A percentile compares a stretch with the other conserved stretches of the same genome.
Conservation (phyloP, 371 early-diverging fungal species). For the Actinomucor elegans region DNA sequence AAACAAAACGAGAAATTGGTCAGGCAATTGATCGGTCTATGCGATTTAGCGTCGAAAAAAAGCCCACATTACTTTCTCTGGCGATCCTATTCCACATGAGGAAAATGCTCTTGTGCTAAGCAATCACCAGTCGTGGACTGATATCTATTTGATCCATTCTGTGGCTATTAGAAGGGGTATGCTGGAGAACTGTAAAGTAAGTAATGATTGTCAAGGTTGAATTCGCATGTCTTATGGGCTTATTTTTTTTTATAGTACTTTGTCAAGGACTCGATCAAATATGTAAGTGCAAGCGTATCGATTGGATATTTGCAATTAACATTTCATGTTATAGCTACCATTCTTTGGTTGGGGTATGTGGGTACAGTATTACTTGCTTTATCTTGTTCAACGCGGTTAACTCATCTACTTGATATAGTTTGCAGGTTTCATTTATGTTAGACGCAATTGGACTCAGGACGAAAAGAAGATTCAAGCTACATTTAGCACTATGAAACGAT, state of each 20-base stretch:
- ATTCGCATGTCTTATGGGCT: too few relatives aligned
- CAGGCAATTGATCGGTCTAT: too few relatives aligned
- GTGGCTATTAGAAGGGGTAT: conserved; percentile 63
- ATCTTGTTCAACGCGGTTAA: background rate
- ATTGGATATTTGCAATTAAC: background rate
- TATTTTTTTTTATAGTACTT: conserved; percentile 55
- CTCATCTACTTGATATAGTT: conserved; percentile 26
- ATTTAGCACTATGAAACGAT: conserved; percentile 56
- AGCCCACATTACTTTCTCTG: conserved; percentile 67
- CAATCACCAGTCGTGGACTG: conserved; percentile 66
- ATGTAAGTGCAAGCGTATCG: conserved; percentile 30
- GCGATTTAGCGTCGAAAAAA: conserved; percentile 42
- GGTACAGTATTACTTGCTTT: conserved; percentile 32
- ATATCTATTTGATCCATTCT: conserved; percentile 66
- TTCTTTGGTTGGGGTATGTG: conserved; percentile 69
- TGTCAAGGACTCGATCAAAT: conserved; percentile 74
- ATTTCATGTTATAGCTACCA: conserved; percentile 34
- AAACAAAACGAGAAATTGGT: too few relatives aligned
- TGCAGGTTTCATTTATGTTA: conserved; percentile 71
- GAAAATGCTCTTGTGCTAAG: conserved; percentile 67
- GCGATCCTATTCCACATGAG: conserved; percentile 51
- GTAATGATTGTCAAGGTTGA: too few relatives aligned
- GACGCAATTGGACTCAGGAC: conserved; percentile 69
- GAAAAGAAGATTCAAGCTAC: conserved; percentile 58
- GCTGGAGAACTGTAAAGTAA: conserved; percentile 67